Evolutionary conservation across 208 protist species (phyloP), one percentile per base, ranked within the genome.

Genomic region (Crithidia fasciculata): DNA sequence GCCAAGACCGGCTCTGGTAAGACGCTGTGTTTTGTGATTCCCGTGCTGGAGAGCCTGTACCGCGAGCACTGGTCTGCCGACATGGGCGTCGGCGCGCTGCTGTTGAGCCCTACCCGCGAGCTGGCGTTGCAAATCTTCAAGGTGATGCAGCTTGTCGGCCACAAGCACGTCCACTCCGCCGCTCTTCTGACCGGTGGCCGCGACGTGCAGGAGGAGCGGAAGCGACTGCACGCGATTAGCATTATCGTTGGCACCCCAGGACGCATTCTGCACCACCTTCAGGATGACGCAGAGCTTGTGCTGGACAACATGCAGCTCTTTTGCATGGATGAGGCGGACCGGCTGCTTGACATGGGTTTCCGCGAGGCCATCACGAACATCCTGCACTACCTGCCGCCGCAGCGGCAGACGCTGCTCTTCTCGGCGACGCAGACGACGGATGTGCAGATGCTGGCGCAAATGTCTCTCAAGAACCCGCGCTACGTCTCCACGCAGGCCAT

Each of bases 101-200:
- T 99, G 54, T 88, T 99, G 9, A 94, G 98, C 62, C 99, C 99
- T 8, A 99, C 99, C 0, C 87, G 99, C 60, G 99, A 99, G 81
- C 95, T 99, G 3, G 95, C 95, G 18, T 70, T 94, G 70, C 99
- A 99, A 90, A 99, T 99, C 60, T 99, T 99, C 84, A 98, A 99
- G 69, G 98, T 99, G 54, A 89, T 99, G 60, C 85, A 95, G 45
- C 81, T 95, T n/a, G 87, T 99, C 9, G 98, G 96, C 37, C 87
- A 94, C 67, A 87, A 96, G 69, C 97, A 99, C 74, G 85, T 89
- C 16, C 83, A 98, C 56, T 96, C 89, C n/a, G 98, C 97, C 2
- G 99, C 98, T 1, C 82, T 99, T 13, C 80, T 99, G 18, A 99
- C 99, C 58, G 99, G 99, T 18, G 99, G 99, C n/a, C 99, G 98